These are phyloP conservation scores for Penicillium sp. DNA, from an alignment of 2,329 filamentous ascomycete genomes.

Conservation along the genomic window DNA sequence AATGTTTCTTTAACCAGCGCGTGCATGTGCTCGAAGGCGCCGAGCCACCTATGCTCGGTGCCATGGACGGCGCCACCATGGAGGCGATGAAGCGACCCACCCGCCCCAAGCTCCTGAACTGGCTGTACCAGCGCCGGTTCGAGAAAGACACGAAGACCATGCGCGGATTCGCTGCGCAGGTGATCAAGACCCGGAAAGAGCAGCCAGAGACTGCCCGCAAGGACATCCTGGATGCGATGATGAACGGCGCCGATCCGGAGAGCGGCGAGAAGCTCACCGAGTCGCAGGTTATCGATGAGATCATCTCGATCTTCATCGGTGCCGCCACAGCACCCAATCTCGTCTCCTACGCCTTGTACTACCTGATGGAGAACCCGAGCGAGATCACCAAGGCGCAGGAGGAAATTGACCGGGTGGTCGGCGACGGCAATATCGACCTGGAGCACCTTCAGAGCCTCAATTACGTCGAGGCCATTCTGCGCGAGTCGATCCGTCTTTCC, in stretches of 20 bases:
- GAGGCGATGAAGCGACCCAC: slow-evolving; percentile 58
- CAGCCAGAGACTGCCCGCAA: slow-evolving; percentile 52
- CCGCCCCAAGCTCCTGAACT: slow-evolving; percentile 53
- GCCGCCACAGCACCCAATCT: slow-evolving; percentile 70
- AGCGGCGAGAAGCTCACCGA: slow-evolving; percentile 59
- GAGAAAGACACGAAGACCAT: slow-evolving; percentile 53
- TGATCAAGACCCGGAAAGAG: slow-evolving; percentile 55
- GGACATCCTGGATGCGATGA: slow-evolving; percentile 60
- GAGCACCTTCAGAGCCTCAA: slow-evolving; percentile 62
- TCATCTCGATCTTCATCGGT: slow-evolving; percentile 62
- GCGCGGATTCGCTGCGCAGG: slow-evolving; percentile 54
- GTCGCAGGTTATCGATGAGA: slow-evolving; percentile 63
- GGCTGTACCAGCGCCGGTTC: slow-evolving; percentile 55
- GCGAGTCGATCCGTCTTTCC: slow-evolving; percentile 64
- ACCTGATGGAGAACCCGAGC: slow-evolving; percentile 62
- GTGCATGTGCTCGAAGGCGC: slow-evolving; percentile 48
- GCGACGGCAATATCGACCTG: slow-evolving; percentile 39
- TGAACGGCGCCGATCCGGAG: slow-evolving; percentile 60
- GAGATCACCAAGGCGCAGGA: slow-evolving; percentile 61
- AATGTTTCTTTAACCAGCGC: slow-evolving; percentile 52
- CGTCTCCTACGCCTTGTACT: slow-evolving; percentile 64
- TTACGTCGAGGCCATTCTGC: slow-evolving; percentile 66
- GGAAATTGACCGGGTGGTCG: slow-evolving; percentile 58
- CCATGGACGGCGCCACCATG: slow-evolving; percentile 56
- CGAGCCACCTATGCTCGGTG: slow-evolving; percentile 51